These are phyloP conservation scores for Blastobotrys parvus DNA, from an alignment of 805 yeast genomes.

Conservation along the genomic window DNA sequence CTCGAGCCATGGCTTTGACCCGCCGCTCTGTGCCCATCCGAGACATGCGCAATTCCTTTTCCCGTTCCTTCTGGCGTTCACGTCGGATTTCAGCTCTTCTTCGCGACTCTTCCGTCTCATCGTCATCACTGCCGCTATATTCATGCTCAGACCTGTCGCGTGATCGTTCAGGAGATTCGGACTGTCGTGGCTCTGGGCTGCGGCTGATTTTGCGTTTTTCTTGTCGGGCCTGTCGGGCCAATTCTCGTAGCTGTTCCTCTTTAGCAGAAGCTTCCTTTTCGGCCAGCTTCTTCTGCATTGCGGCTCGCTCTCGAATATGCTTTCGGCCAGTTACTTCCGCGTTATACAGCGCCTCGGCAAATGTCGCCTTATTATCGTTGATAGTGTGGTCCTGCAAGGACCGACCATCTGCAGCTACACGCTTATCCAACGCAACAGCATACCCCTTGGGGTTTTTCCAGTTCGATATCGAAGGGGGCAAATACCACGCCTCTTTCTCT, in stretches of 20 bases:
- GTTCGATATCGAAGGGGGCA: constrained; percentile 86
- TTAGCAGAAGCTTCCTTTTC: constrained; percentile 42
- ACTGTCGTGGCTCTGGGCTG: background rate
- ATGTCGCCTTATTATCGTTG: constrained; percentile 48
- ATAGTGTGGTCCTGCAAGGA: constrained; percentile 28
- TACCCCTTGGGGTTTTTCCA: constrained; percentile 95
- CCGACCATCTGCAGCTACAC: constrained; percentile 50
- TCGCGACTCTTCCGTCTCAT: constrained; percentile 17
- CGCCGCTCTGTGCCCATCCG: constrained; percentile 39
- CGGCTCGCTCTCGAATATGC: constrained; percentile 44
- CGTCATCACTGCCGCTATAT: background rate
- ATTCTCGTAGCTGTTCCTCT: constrained; percentile 41
- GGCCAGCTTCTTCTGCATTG: constrained; percentile 40
- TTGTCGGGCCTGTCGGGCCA: constrained; percentile 43
- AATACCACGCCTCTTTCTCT: constrained; percentile 73
- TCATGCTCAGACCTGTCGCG: background rate
- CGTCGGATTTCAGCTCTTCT: constrained; percentile 34
- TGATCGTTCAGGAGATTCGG: background rate
- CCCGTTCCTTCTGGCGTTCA: constrained; percentile 40
- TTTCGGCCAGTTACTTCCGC: constrained; percentile 59
- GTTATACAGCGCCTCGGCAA: constrained; percentile 62
- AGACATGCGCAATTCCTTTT: constrained; percentile 36
- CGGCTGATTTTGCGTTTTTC: constrained; percentile 15
- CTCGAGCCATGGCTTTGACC: constrained; percentile 35
- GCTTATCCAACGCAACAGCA: constrained; percentile 69